phyloP scores from a whole-genome alignment of 495 filamentous ascomycete species.

The Poronia punctata region DNA sequence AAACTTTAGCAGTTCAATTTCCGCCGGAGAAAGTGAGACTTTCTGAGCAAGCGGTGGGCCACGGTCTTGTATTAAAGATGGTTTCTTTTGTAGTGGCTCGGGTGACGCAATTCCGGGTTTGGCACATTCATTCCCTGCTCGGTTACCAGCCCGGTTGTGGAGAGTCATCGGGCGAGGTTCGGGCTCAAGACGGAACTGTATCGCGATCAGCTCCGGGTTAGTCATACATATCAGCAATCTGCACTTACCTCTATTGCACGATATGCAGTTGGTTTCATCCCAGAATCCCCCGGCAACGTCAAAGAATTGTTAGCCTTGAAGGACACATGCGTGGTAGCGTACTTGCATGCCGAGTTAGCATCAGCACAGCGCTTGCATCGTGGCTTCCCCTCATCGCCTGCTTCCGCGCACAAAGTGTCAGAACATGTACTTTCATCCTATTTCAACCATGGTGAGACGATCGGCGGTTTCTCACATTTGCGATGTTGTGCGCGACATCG shows the following conservation, averaged over 20 bases:
- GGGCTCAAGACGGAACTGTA: not conserved
- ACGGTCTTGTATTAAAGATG: too few species aligned
- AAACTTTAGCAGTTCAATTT: constrained; percentile 9
- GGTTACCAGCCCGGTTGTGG: too few species aligned
- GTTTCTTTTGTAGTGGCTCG: too few species aligned
- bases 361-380: constrained; percentile 36
- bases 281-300: constrained; percentile 15
- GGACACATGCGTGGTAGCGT: constrained; percentile 30
- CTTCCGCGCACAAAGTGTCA: not conserved
- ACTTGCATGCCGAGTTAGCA: constrained; percentile 33
- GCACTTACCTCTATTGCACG: constrained; percentile 10
- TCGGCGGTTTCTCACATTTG: too few species aligned
- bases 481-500: constrained; percentile 36
- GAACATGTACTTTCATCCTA: too few species aligned
- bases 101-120: too few species aligned
- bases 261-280: not conserved
- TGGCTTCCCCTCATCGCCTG: constrained; percentile 40
- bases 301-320: constrained; percentile 38
- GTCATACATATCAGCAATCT: too few species aligned
- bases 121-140: too few species aligned
- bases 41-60: constrained; percentile 34
- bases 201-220: too few species aligned
- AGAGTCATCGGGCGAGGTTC: too few species aligned
- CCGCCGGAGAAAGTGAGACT: constrained; percentile 19
- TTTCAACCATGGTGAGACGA: too few species aligned